phyloP scores from a whole-genome alignment of 331 rosid species.

The Pyrus hybrid region DNA sequence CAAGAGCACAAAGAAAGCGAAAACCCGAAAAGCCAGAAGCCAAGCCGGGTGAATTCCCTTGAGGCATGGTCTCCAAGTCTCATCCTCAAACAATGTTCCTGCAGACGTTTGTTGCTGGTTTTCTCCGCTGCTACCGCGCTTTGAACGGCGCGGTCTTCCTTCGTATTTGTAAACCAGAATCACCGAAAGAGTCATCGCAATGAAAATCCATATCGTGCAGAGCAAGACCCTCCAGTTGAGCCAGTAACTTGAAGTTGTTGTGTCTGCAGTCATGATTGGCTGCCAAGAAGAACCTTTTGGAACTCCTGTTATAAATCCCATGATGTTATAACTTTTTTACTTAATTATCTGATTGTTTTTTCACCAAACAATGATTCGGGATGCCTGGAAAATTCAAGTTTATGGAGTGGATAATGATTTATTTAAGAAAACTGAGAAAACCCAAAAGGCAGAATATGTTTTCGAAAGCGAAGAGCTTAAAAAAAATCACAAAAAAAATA shows the following conservation, averaged over 20 bases:
- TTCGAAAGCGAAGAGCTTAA: neutral
- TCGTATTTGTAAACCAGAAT: slow-evolving; percentile 54
- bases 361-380: slow-evolving; percentile 3
- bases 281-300: slow-evolving; percentile 72
- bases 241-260: slow-evolving; percentile 75
- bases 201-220: slow-evolving; percentile 55
- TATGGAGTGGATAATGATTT: too few species aligned
- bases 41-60: slow-evolving; percentile 92
- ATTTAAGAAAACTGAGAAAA: neutral
- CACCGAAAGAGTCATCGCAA: slow-evolving; percentile 34
- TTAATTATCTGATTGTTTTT: neutral
- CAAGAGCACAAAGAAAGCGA: slow-evolving; percentile 73
- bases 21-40: slow-evolving; percentile 69
- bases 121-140: slow-evolving; percentile 17
- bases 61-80: slow-evolving; percentile 87
- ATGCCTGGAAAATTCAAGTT: neutral
- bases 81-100: slow-evolving; percentile 72
- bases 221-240: slow-evolving; percentile 75
- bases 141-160: slow-evolving; percentile 15
- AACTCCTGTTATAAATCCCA: slow-evolving; percentile 73
- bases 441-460: slow-evolving; percentile 6
- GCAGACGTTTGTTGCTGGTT: slow-evolving; percentile 18
- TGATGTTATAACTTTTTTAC: slow-evolving; percentile 17
- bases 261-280: slow-evolving; percentile 72
- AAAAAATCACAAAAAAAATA: neutral